Conservation (phyloP, 2,329 filamentous ascomycete species). For the Tolypocladium tropicale region DNA sequence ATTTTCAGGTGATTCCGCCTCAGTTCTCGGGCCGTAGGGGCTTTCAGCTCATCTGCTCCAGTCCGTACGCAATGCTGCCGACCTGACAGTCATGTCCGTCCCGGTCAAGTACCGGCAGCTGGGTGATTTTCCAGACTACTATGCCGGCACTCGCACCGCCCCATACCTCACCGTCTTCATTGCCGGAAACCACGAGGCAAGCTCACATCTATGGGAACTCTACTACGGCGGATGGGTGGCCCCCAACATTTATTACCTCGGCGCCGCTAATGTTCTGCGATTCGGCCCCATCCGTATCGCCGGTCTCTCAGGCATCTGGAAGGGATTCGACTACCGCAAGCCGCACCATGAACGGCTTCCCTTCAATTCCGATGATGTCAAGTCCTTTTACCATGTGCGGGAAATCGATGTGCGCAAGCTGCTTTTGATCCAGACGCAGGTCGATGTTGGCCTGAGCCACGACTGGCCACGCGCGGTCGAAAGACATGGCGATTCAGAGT, state of each 20-base stretch:
- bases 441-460: slow-evolving; percentile 87
- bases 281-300: slow-evolving; percentile 80
- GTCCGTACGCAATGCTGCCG: slow-evolving; percentile 79
- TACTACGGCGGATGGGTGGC: slow-evolving; percentile 97
- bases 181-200: slow-evolving; percentile 91
- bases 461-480: slow-evolving; percentile 90
- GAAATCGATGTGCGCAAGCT: slow-evolving; percentile 89
- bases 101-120: slow-evolving; percentile 79
- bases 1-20: slow-evolving; percentile 62
- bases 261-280: slow-evolving; percentile 79
- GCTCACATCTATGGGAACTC: slow-evolving; percentile 80
- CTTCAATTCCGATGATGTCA: slow-evolving; percentile 66
- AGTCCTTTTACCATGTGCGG: slow-evolving; percentile 79
- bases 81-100: slow-evolving; percentile 82
- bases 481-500: slow-evolving; percentile 57
- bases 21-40: not conserved
- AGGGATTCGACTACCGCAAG: slow-evolving; percentile 77
- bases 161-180: slow-evolving; percentile 90
- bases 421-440: slow-evolving; percentile 71
- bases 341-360: slow-evolving; percentile 78
- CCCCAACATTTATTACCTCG: slow-evolving; percentile 94
- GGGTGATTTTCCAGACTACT: slow-evolving; percentile 92
- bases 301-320: slow-evolving; percentile 90
- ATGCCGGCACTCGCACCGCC: slow-evolving; percentile 64
- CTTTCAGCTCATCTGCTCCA: slow-evolving; percentile 18